Percentiles rank a stretch among this genome's conserved stretches.
phyloP scores from a whole-genome alignment of 1,284 basidiomycete genomes.

The Cutaneotrichosporon sp. region DNA sequence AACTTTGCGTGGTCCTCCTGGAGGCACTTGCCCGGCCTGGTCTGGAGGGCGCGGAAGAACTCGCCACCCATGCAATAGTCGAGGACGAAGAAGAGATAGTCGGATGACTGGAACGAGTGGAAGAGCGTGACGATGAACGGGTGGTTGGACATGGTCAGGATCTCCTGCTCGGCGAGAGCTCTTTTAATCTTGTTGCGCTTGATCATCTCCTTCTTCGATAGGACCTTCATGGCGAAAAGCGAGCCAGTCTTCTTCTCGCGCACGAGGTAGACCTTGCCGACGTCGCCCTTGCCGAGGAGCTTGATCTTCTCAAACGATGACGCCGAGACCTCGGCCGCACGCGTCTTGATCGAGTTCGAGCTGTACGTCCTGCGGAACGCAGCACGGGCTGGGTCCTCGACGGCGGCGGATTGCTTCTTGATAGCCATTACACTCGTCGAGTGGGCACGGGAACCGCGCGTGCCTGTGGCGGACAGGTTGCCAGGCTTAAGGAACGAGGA shows the following conservation, averaged over 20 bases:
- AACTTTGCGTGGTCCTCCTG: slow-evolving; percentile 93
- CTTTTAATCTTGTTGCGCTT: slow-evolving; percentile 98
- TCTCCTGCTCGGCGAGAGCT: slow-evolving; percentile 94
- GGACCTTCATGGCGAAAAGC: slow-evolving; percentile 95
- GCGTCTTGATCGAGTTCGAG: slow-evolving; percentile 95
- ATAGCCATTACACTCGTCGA: slow-evolving; percentile 25
- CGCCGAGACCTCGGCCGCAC: slow-evolving; percentile 84
- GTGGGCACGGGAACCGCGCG: slow-evolving; percentile 31
- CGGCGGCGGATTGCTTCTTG: slow-evolving; percentile 3
- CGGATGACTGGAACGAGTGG: slow-evolving; percentile 97
- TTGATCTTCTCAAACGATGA: slow-evolving; percentile 92
- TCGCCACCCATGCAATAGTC: slow-evolving; percentile 99
- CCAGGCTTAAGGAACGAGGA: slow-evolving; percentile 53
- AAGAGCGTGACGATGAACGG: slow-evolving; percentile 97
- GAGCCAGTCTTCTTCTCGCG: slow-evolving; percentile 92
- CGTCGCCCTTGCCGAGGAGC: slow-evolving; percentile 92
- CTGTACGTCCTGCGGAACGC: slow-evolving; percentile 93
- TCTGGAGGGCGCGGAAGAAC: slow-evolving; percentile 96
- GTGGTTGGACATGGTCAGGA: slow-evolving; percentile 92
- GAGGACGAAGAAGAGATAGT: slow-evolving; percentile 96
- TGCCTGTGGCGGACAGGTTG: slow-evolving; percentile 32
- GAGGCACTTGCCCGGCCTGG: slow-evolving; percentile 92
- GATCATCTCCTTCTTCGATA: slow-evolving; percentile 98
- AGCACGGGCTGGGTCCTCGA: slow-evolving; percentile 53
- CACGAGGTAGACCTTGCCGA: slow-evolving; percentile 93